Evolutionary conservation across 148 eudicot species (phyloP).

Genomic region (Arctostaphylos glauca): DNA sequence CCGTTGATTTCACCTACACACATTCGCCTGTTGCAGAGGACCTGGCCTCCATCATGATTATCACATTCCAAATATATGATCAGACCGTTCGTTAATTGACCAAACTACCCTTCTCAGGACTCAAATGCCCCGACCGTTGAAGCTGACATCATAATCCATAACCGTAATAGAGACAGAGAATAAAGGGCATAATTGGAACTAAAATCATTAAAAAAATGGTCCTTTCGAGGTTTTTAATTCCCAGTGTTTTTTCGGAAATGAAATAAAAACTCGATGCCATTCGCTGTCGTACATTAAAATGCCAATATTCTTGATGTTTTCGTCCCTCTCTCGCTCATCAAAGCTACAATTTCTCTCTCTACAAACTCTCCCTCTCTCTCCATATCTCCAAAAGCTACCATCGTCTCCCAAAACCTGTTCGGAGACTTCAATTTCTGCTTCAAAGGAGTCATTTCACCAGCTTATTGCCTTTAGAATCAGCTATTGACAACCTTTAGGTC

Average conservation of each 20-base stretch:
- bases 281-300: not conserved
- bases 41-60: no score
- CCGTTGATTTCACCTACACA: no score
- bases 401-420: not conserved
- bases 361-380: slow-evolving; percentile 2
- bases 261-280: not conserved
- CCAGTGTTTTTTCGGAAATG: not conserved
- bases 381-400: not conserved
- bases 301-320: not conserved
- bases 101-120: not conserved
- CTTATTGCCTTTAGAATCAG: not conserved
- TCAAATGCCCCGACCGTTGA: not conserved
- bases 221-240: not conserved
- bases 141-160: not conserved
- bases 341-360: not conserved
- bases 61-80: not conserved
- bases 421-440: not conserved
- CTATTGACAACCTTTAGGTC: not conserved
- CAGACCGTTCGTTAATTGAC: not conserved
- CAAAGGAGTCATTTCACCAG: not conserved
- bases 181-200: not conserved
- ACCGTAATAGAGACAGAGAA: not conserved
- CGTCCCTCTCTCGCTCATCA: not conserved
- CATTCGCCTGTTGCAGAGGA: no score
- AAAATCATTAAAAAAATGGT: not conserved